Evolutionary conservation across 2,329 filamentous ascomycete species (phyloP).

Genomic region (Macrophomina phaseolina): DNA sequence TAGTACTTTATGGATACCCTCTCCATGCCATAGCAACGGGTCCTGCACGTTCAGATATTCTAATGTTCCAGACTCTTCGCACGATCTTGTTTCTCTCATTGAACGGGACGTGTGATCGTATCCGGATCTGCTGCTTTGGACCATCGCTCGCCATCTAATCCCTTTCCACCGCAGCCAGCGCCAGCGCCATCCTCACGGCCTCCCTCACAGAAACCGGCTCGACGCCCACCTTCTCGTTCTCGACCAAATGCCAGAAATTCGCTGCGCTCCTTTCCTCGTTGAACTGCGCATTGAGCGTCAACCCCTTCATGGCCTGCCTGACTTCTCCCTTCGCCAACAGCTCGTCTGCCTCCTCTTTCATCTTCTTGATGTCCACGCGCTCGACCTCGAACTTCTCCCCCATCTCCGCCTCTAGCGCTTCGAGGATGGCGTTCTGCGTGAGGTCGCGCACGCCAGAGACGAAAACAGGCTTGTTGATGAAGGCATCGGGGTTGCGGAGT

Average conservation of each 20-base stretch:
- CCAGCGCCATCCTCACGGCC: slow-evolving; percentile 37
- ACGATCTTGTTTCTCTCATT: too few relatives aligned
- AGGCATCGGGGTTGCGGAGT: slow-evolving; percentile 34
- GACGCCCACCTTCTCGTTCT: slow-evolving; percentile 41
- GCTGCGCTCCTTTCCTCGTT: slow-evolving; percentile 38
- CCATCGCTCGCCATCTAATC: too few relatives aligned
- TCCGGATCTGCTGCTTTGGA: too few relatives aligned
- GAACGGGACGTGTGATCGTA: too few relatives aligned
- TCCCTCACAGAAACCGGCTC: slow-evolving; percentile 36
- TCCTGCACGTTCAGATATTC: too few relatives aligned
- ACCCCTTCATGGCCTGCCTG: slow-evolving; percentile 38
- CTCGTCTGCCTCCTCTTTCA: slow-evolving; percentile 37
- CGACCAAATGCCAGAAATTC: slow-evolving; percentile 36
- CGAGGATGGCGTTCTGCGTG: slow-evolving; percentile 38
- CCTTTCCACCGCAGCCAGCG: background rate
- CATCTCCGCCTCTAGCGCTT: slow-evolving; percentile 34
- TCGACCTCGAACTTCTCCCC: slow-evolving; percentile 34
- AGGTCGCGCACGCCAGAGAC: slow-evolving; percentile 37
- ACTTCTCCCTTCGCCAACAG: slow-evolving; percentile 38
- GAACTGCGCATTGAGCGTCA: slow-evolving; percentile 41
- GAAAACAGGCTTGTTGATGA: slow-evolving; percentile 39
- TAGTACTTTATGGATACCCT: too few relatives aligned
- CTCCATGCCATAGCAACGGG: too few relatives aligned
- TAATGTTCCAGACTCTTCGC: too few relatives aligned
- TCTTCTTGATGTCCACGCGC: slow-evolving; percentile 37